Evolutionary conservation across 2,329 filamentous ascomycete species (phyloP).

Genomic region (Cladosporium sp.): DNA sequence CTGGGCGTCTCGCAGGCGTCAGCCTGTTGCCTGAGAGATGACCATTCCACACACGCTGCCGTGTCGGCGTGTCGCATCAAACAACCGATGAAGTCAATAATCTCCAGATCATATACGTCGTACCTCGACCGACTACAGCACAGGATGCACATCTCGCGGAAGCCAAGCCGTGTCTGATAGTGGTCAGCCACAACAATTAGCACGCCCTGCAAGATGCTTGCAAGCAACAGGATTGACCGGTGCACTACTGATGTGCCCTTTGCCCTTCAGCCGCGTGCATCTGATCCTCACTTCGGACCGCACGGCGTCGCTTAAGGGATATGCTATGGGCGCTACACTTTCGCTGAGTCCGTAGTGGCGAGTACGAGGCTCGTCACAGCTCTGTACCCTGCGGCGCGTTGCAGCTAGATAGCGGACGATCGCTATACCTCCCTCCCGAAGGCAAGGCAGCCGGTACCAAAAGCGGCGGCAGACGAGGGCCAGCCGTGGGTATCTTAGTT

Average conservation of each 20-base stretch:
- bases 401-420: slow-evolving; percentile 11
- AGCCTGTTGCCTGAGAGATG: not conserved
- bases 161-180: slow-evolving; percentile 5
- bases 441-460: not conserved
- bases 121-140: not conserved
- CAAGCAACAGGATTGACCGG: not conserved
- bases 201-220: not conserved
- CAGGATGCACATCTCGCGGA: not conserved
- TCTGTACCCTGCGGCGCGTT: slow-evolving; percentile 4
- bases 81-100: slow-evolving; percentile 10
- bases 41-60: not conserved
- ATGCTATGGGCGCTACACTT: not conserved
- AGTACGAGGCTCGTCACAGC: slow-evolving; percentile 9
- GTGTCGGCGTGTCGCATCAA: not conserved
- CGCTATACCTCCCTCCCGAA: slow-evolving; percentile 4
- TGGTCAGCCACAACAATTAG: not conserved
- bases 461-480: not conserved
- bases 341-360: slow-evolving; percentile 3
- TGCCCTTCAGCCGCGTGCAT: slow-evolving; percentile 7
- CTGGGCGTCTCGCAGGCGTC: not conserved
- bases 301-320: slow-evolving; percentile 11
- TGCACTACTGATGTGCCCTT: not conserved
- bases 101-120: slow-evolving; percentile 9
- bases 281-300: slow-evolving; percentile 4
- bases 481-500: slow-evolving; percentile 3